These are phyloP conservation scores for Diddensiella santjacobensis DNA, from an alignment of 805 yeast genomes.

Conservation along the genomic window DNA sequence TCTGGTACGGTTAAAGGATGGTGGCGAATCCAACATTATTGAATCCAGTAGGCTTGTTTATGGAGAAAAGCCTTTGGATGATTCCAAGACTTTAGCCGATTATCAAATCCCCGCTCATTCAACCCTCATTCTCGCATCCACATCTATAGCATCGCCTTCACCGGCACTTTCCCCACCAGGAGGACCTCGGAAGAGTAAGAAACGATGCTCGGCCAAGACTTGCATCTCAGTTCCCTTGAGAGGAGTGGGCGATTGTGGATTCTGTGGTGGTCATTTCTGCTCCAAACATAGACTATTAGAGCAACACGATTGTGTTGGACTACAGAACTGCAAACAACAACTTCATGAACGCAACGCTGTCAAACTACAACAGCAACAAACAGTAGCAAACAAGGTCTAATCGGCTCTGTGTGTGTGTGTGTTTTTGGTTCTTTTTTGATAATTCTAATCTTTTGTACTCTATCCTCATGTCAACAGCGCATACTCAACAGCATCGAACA, in stretches of 20 bases:
- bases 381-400: constrained; percentile 67
- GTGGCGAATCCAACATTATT: constrained; percentile 24
- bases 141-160: constrained; percentile 10
- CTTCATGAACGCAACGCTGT: constrained; percentile 82
- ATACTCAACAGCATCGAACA: constrained; percentile 46
- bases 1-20: constrained; percentile 29
- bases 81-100: constrained; percentile 29
- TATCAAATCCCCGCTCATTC: constrained; percentile 28
- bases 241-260: constrained; percentile 76
- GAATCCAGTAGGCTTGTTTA: constrained; percentile 23
- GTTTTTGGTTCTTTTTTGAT: constrained; percentile 2
- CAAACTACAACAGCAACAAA: constrained; percentile 78
- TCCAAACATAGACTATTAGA: constrained; percentile 83
- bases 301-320: constrained; percentile 75
- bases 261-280: constrained; percentile 81
- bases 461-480: constrained; percentile 16
- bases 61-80: constrained; percentile 31
- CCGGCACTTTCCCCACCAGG: constrained; percentile 22
- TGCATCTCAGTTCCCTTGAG: constrained; percentile 65
- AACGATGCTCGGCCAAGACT: constrained; percentile 47
- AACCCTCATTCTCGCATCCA: constrained; percentile 29
- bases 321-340: constrained; percentile 74
- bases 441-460: constrained; percentile 2
- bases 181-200: constrained; percentile 37
- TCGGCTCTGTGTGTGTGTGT: too few relatives aligned